Base-by-base conservation (phyloP, 768 basidiomycete species). In the Collybia nuda region DNA sequence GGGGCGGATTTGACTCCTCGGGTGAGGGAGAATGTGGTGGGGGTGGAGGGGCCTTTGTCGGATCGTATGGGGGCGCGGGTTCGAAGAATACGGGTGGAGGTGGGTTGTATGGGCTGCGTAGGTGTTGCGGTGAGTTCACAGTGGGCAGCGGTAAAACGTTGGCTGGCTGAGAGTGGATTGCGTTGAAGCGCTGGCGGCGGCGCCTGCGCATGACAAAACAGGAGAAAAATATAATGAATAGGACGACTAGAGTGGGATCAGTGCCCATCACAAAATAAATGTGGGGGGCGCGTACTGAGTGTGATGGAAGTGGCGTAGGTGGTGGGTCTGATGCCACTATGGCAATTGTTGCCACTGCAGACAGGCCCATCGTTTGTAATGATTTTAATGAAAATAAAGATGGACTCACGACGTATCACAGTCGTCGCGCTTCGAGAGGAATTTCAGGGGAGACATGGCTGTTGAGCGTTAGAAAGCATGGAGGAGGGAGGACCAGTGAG, bases 11-110 rank as follows among this genome's bases (percentile, higher is more conserved):
- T 15, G 37, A 6, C 5, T 47, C 36, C 12, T 24, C 11, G 12
- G 15, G 26, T n/a, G n/a, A n/a, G n/a, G n/a, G n/a, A n/a, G n/a
- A n/a, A n/a, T n/a, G n/a, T n/a, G n/a, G n/a, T 9, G 40, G 24
- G 40, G 39, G 37, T 5, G 19, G 47, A n/a, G 47, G 47, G 6
- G 23, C 26, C n/a, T 22, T 46, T 8, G 44, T 26, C 11, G 28
- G 21, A 5, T 52, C 53, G 22, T 57, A 57, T 3, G 56, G 56
- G 5, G 56, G 56, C 19, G 56, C 56, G 28, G 56, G 50, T 29
- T 57, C 56, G 18, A 52, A 52, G 14, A 23, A 32, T 32, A n/a
- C n/a, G n/a, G n/a, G n/a, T n/a, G 42, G 40, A 0, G 48, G 50
- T 6, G 56, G 29, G 12, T 17, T 17, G 46, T 32, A 26, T 18